Evolutionary conservation across 129 eudicot species (phyloP).

Genomic region (Flaveria brownii): DNA sequence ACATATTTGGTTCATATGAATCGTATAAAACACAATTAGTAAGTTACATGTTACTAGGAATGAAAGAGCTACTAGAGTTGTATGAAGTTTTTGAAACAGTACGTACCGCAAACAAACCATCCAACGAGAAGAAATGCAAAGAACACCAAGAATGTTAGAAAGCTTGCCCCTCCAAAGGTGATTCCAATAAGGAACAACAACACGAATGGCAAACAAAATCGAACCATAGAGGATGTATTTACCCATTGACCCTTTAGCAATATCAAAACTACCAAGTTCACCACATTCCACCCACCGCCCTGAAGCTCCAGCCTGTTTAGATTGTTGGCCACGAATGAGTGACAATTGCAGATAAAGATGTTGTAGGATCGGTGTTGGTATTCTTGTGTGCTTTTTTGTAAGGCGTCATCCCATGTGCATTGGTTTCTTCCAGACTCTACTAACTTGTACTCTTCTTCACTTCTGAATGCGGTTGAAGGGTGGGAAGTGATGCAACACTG

Average conservation of each 20-base stretch:
- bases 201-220: slow-evolving; percentile 28
- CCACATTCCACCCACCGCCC: slow-evolving; percentile 73
- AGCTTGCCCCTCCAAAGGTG: slow-evolving; percentile 11
- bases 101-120: slow-evolving; percentile 13
- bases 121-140: slow-evolving; percentile 10
- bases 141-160: neutral
- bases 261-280: slow-evolving; percentile 58
- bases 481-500: slow-evolving; percentile 11
- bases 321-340: slow-evolving; percentile 82
- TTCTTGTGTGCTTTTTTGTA: slow-evolving; percentile 12
- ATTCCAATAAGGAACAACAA: slow-evolving; percentile 4
- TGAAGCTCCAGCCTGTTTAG: slow-evolving; percentile 63
- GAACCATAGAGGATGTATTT: slow-evolving; percentile 40
- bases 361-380: slow-evolving; percentile 43
- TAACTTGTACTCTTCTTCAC: slow-evolving; percentile 6
- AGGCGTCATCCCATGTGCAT: slow-evolving; percentile 16
- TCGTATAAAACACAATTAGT: slow-evolving; percentile 2
- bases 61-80: slow-evolving; percentile 3
- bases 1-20: neutral
- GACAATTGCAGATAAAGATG: slow-evolving; percentile 75
- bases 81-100: neutral
- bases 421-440: slow-evolving; percentile 19
- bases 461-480: slow-evolving; percentile 4
- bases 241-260: slow-evolving; percentile 71
- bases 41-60: neutral